Base-by-base conservation (phyloP, 352 stramenopile species). In the Phytophthora vignae region DNA sequence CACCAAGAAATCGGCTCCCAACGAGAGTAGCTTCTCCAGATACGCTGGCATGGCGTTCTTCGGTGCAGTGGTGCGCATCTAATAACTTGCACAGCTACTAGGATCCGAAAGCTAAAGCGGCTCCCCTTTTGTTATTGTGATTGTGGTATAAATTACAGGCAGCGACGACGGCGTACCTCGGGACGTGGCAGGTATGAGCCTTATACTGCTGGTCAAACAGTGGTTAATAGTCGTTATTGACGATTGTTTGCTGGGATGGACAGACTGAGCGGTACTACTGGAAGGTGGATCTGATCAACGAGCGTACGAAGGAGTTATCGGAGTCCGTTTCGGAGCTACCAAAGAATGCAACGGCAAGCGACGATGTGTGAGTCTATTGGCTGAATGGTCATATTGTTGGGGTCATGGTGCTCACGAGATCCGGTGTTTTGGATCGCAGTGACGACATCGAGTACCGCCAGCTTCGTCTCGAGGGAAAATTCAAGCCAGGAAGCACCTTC, bases 251-350 rank as follows among this genome's bases (percentile, higher is more conserved):
- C 42, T 59, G 21, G 25, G 59, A 44, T 73, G 52, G 78, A 54
- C 57, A 96, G 90, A 94, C 79, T 17, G 76, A 95, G 66, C 84
- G 91, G 1, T 97, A 97, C 81, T 92, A 83, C 65, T 97, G 91
- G 91, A 97, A 97, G 67, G 77, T 93, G n/a, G 74, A 91, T 38
- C 52, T 97, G 60, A 91, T 97, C 25, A 87, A 96, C 57, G 78
- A 96, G 65, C 89, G 91, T 58, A 86, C 85, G 52, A 87, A 92
- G 66, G 85, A 94, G 68, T 77, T 97, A 9, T 76, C 82, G 17
- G 76, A 87, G 60, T 82, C 77, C 31, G 74, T 90, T 19, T 67
- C 86, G 12, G 83, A 92, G 31, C 70, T 97, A 31, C 86, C 88
- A 2, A 73, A 83, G 36, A 73, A 91, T 17, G 84, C 85, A 10